Evolutionary conservation across 2,329 filamentous ascomycete species (phyloP).

Genomic region (Fusarium robinianum): DNA sequence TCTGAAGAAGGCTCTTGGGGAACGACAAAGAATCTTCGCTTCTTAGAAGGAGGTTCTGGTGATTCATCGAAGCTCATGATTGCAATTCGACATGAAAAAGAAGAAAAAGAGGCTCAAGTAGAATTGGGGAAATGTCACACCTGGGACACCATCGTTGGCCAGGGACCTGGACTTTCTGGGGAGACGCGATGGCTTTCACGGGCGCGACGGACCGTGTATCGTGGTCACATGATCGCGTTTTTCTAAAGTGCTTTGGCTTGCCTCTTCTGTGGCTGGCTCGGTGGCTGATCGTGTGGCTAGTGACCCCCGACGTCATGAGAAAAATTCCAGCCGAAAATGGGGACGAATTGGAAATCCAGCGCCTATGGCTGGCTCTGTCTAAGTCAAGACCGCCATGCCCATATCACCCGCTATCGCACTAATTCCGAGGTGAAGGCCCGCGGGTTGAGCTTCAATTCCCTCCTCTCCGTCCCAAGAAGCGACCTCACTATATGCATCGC

Average conservation of each 20-base stretch:
- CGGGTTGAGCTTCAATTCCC: not conserved
- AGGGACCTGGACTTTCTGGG: slow-evolving; percentile 17
- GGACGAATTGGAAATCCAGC: slow-evolving; percentile 32
- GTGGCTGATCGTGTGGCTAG: slow-evolving; percentile 20
- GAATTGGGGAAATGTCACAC: not conserved
- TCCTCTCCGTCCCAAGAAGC: not conserved
- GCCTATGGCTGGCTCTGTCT: slow-evolving; percentile 30
- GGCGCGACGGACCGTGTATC: slow-evolving; percentile 44
- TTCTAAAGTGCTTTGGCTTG: slow-evolving; percentile 10
- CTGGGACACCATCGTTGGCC: slow-evolving; percentile 7
- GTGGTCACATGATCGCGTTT: slow-evolving; percentile 48
- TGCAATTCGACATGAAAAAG: slow-evolving; percentile 15
- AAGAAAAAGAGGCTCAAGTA: not conserved
- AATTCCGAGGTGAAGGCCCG: slow-evolving; percentile 4
- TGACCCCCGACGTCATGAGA: slow-evolving; percentile 37
- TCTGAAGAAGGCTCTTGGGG: slow-evolving; percentile 39
- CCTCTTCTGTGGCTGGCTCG: slow-evolving; percentile 20
- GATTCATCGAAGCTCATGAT: slow-evolving; percentile 48
- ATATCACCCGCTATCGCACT: slow-evolving; percentile 12
- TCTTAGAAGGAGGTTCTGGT: slow-evolving; percentile 52
- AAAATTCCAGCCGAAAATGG: slow-evolving; percentile 19
- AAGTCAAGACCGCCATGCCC: slow-evolving; percentile 20
- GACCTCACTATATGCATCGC: slow-evolving; percentile 45
- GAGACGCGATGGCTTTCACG: slow-evolving; percentile 45
- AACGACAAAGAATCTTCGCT: slow-evolving; percentile 46